Percentiles rank a stretch among this genome's conserved stretches.
phyloP scores from a whole-genome alignment of 768 basidiomycete genomes.

The Leccinum longicurvipes region DNA sequence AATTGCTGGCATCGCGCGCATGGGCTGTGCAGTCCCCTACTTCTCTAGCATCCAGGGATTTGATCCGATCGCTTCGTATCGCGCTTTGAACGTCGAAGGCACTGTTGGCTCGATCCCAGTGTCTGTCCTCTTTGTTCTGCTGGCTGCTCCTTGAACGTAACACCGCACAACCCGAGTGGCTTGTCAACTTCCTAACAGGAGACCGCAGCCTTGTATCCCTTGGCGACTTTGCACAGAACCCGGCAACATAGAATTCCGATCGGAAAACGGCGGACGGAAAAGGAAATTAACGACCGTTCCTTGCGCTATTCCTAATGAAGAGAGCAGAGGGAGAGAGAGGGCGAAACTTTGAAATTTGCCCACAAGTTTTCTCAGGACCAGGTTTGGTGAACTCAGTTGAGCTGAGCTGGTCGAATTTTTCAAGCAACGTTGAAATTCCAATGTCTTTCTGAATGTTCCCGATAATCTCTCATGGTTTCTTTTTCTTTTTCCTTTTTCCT shows the following conservation, averaged over 20 bases:
- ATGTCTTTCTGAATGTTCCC: not conserved
- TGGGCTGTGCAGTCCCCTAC: conserved; percentile 6
- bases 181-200: not conserved
- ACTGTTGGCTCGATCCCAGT: not conserved
- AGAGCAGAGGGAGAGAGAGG: not conserved
- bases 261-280: not conserved
- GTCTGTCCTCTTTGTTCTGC: not conserved
- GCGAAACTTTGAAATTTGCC: not conserved
- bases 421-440: not conserved
- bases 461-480: not conserved
- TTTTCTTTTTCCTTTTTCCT: not conserved
- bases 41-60: conserved; percentile 1
- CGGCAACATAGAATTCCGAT: not conserved
- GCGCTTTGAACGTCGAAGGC: conserved; percentile 11
- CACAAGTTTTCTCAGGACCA: not conserved
- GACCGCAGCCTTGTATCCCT: not conserved
- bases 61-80: conserved; percentile 18
- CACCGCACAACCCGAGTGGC: not conserved
- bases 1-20: not conserved
- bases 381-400: conserved; percentile 6
- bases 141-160: not conserved
- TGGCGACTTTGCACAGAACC: not conserved
- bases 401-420: not conserved
- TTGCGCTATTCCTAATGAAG: not conserved
- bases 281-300: not conserved